Conservation (phyloP, 2,329 filamentous ascomycete species). For the Helicocarpus griseus region DNA sequence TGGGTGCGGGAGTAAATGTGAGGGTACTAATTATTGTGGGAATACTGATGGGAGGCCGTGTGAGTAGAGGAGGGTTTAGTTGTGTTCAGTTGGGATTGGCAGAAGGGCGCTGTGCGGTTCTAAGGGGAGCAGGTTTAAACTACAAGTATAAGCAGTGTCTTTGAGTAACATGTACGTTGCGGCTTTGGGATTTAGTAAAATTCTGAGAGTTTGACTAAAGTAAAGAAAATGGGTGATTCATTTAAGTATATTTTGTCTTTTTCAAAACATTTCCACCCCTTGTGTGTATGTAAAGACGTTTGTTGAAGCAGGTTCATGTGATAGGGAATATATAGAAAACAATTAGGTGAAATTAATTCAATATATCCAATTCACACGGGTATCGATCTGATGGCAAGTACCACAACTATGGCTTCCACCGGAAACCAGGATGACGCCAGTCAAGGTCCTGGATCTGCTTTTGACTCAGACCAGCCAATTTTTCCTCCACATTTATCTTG, state of each 20-base stretch:
- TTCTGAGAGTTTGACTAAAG: no score
- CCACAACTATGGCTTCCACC: constrained; percentile 43
- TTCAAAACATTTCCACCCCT: no score
- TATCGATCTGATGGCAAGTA: background rate
- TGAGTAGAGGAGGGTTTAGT: background rate
- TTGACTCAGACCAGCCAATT: constrained; percentile 44
- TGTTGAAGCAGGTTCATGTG: no score
- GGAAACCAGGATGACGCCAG: constrained; percentile 57
- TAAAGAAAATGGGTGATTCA: no score
- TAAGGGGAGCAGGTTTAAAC: no score
- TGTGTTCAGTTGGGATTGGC: background rate
- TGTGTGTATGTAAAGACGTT: no score
- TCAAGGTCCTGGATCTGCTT: constrained; percentile 52
- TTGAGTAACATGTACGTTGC: no score
- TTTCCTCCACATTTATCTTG: constrained; percentile 44
- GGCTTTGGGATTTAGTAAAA: no score
- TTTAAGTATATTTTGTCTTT: no score
- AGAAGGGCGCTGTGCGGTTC: background rate
- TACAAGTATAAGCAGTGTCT: no score
- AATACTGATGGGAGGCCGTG: background rate
- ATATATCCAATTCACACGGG: background rate
- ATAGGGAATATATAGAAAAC: no score
- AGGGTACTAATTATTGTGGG: background rate
- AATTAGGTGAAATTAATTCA: no score
- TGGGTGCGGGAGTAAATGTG: background rate